A percentile compares a stretch with the other conserved stretches of the same genome.
Conservation (phyloP, 202 grass and related monocot genomes). For the Panicum virgatum region DNA sequence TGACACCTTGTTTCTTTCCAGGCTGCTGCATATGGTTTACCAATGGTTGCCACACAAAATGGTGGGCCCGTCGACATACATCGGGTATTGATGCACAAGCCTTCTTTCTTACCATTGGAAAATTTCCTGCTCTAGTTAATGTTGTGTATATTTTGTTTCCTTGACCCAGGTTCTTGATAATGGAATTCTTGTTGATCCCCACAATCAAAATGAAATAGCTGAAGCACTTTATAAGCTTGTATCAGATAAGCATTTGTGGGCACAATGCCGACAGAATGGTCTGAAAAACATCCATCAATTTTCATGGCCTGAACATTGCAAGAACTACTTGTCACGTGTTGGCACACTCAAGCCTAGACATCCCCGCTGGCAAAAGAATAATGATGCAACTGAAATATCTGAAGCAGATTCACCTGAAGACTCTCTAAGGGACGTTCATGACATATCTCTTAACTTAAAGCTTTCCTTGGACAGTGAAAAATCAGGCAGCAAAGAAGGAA, state of each 20-base stretch:
- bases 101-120: constrained; percentile 2
- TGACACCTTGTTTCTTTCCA: constrained; percentile 39
- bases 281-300: constrained; percentile 81
- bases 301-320: constrained; percentile 91
- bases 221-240: constrained; percentile 78
- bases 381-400: constrained; percentile 52
- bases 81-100: constrained; percentile 44
- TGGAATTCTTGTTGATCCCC: constrained; percentile 83
- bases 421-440: constrained; percentile 84
- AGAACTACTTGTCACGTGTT: constrained; percentile 67
- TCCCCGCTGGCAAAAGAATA: constrained; percentile 65
- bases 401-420: constrained; percentile 66
- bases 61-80: constrained; percentile 88
- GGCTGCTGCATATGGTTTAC: constrained; percentile 86
- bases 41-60: constrained; percentile 85
- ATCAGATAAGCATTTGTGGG: constrained; percentile 71
- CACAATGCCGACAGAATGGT: constrained; percentile 66
- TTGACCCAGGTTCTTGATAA: constrained; percentile 71
- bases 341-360: constrained; percentile 59
- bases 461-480: constrained; percentile 72
- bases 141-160: constrained; percentile 11
- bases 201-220: constrained; percentile 78
- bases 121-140: constrained; percentile 33
- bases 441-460: constrained; percentile 80
- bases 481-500: constrained; percentile 47